phyloP scores from a whole-genome alignment of 78 protist genomes.

The Polysphondylium violaceum region DNA sequence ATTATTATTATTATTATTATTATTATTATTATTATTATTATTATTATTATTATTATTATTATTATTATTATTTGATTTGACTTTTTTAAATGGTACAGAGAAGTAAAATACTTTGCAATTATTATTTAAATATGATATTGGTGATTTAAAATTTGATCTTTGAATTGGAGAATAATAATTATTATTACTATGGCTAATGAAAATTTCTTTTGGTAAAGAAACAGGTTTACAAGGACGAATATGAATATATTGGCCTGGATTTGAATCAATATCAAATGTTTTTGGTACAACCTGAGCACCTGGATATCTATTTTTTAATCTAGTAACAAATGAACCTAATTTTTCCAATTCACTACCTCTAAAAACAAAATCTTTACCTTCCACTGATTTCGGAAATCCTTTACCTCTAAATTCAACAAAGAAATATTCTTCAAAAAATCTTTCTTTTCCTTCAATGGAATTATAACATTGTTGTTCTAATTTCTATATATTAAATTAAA shows the following conservation, averaged over 20 bases:
- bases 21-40: neutral
- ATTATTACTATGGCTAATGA: neutral
- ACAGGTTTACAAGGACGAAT: slow-evolving; percentile 71
- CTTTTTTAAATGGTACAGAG: slow-evolving; percentile 61
- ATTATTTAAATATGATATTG: slow-evolving; percentile 40
- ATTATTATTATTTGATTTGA: too few species aligned
- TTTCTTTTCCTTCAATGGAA: slow-evolving; percentile 69
- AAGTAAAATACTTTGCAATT: slow-evolving; percentile 46
- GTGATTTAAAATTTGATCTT: slow-evolving; percentile 37
- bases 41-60: too few species aligned
- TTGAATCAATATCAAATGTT: slow-evolving; percentile 10
- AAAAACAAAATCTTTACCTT: slow-evolving; percentile 63
- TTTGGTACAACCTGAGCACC: slow-evolving; percentile 69
- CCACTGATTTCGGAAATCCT: slow-evolving; percentile 76
- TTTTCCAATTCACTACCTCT: slow-evolving; percentile 63
- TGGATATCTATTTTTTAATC: slow-evolving; percentile 72
- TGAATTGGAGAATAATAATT: neutral
- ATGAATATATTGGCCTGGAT: slow-evolving; percentile 32
- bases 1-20: neutral
- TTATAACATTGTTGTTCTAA: slow-evolving; percentile 55
- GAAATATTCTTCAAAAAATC: slow-evolving; percentile 82
- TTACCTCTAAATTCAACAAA: slow-evolving; percentile 83
- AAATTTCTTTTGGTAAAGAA: slow-evolving; percentile 35
- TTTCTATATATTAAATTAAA: too few species aligned
- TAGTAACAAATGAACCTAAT: slow-evolving; percentile 39